These are phyloP conservation scores for Aspergillus pseudotamarii DNA, from an alignment of 2,329 filamentous ascomycete genomes.

Conservation along the genomic window DNA sequence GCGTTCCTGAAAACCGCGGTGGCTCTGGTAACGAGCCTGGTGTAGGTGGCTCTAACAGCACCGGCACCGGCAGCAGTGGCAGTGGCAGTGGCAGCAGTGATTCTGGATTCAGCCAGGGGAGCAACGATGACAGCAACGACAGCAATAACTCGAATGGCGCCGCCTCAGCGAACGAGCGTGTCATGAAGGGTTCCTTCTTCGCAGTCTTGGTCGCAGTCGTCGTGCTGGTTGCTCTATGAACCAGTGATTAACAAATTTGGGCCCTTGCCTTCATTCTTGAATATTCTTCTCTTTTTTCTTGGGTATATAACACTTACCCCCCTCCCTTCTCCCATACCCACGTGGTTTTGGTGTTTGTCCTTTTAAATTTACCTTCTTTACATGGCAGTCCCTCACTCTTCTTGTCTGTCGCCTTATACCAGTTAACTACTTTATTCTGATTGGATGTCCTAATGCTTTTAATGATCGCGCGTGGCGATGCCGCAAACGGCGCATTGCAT, in stretches of 20 bases:
- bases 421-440: conserved; percentile 9
- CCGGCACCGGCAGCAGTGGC: conserved; percentile 14
- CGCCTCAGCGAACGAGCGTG: conserved; percentile 40
- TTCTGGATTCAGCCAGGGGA: conserved; percentile 37
- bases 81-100: conserved; percentile 22
- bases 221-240: conserved; percentile 49
- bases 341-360: conserved; percentile 14
- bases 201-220: conserved; percentile 51
- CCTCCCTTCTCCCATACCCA: background rate
- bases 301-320: background rate
- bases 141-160: conserved; percentile 30
- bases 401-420: conserved; percentile 10
- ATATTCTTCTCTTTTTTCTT: conserved; percentile 25
- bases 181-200: conserved; percentile 49
- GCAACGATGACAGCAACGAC: conserved; percentile 15
- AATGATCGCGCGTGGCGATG: conserved; percentile 14
- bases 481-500: conserved; percentile 5
- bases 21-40: conserved; percentile 35
- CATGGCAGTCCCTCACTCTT: conserved; percentile 1
- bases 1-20: conserved; percentile 36
- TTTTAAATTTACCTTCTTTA: conserved; percentile 8
- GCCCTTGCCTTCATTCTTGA: conserved; percentile 16
- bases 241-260: conserved; percentile 11
- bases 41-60: conserved; percentile 17
- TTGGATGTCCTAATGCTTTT: conserved; percentile 21